Conservation (phyloP, 352 stramenopile genomes). For the Phytophthora cryptogea region DNA sequence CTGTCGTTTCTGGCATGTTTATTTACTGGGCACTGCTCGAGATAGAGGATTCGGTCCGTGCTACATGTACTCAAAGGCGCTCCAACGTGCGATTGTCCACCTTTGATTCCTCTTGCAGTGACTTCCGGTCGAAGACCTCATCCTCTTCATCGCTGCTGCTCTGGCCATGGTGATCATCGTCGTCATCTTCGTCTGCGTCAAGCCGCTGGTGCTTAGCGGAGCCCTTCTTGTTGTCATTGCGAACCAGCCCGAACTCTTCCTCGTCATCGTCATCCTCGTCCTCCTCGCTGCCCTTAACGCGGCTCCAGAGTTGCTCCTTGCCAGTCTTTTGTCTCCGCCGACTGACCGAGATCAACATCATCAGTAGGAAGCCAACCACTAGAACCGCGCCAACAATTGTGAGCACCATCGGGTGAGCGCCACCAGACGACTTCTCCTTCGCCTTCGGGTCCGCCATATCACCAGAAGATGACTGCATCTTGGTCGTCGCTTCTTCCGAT, state of each 20-base stretch:
- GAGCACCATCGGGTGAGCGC: constrained; percentile 69
- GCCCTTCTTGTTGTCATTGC: constrained; percentile 28
- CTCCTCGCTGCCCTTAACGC: constrained; percentile 69
- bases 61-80: constrained; percentile 44
- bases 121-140: constrained; percentile 69
- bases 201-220: constrained; percentile 45
- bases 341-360: constrained; percentile 65
- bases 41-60: constrained; percentile 8
- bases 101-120: constrained; percentile 44
- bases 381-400: constrained; percentile 75
- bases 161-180: constrained; percentile 30
- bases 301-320: constrained; percentile 67
- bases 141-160: constrained; percentile 68
- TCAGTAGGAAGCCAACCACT: constrained; percentile 71
- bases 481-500: constrained; percentile 14
- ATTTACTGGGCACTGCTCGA: constrained; percentile 15
- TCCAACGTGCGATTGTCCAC: constrained; percentile 63
- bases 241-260: constrained; percentile 61
- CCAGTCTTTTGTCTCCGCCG: constrained; percentile 58
- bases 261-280: constrained; percentile 70
- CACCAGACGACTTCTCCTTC: constrained; percentile 28
- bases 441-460: constrained; percentile 12
- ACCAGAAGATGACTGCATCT: constrained; percentile 20
- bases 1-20: constrained; percentile 13
- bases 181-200: constrained; percentile 36